Evolutionary conservation across 129 eudicot genomes (phyloP).

Genomic region (Flaveria bidentis): DNA sequence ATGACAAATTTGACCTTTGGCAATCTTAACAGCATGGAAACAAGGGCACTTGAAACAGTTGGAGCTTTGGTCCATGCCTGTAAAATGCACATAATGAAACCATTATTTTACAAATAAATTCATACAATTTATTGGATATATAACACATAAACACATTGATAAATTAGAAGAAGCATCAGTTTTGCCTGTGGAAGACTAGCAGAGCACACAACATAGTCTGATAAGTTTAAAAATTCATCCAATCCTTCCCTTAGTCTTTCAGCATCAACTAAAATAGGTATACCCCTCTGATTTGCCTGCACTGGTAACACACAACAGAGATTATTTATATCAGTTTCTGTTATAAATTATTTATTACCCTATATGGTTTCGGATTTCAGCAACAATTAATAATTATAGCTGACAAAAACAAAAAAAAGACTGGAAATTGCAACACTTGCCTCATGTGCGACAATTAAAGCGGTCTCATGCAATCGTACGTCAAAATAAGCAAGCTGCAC

Average conservation of each 20-base stretch:
- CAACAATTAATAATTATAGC: background rate
- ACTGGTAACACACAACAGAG: slow-evolving; percentile 46
- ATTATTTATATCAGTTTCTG: slow-evolving; percentile 23
- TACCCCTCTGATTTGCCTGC: slow-evolving; percentile 74
- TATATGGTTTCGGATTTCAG: slow-evolving; percentile 1
- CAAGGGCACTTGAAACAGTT: slow-evolving; percentile 74
- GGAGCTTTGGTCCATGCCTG: slow-evolving; percentile 84
- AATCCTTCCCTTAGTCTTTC: slow-evolving; percentile 76
- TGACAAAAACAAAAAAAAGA: slow-evolving; percentile 4
- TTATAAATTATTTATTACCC: background rate
- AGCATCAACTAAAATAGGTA: slow-evolving; percentile 85
- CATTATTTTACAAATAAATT: slow-evolving; percentile 9
- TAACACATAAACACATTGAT: background rate
- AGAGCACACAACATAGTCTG: slow-evolving; percentile 73
- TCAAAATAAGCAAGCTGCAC: slow-evolving; percentile 75
- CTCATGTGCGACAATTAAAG: slow-evolving; percentile 73
- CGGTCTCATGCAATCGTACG: slow-evolving; percentile 74
- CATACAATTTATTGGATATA: background rate
- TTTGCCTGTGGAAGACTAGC: slow-evolving; percentile 86
- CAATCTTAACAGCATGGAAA: slow-evolving; percentile 72
- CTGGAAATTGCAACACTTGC: slow-evolving; percentile 41
- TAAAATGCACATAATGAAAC: background rate
- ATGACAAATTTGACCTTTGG: slow-evolving; percentile 73
- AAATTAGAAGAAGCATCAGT: slow-evolving; percentile 10
- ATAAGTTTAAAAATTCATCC: slow-evolving; percentile 60